These are phyloP conservation scores for Microdochium bolleyi DNA, from an alignment of 2,329 filamentous ascomycete species.

Conservation along the genomic window DNA sequence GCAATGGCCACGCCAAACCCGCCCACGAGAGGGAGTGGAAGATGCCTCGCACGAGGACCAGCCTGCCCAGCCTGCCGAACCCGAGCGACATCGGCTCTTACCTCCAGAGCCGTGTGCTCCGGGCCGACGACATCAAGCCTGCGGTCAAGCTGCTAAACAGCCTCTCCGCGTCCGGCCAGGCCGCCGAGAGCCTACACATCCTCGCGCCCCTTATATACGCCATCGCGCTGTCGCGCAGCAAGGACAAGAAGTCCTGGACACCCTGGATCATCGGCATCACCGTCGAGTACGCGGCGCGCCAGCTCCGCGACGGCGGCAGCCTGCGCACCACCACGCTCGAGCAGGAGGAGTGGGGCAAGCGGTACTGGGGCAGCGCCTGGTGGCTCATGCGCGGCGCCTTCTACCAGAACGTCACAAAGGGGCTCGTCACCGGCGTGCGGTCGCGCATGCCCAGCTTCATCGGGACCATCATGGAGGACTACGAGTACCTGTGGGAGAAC, in stretches of 20 bases:
- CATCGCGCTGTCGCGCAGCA: slow-evolving; percentile 65
- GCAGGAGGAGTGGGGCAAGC: slow-evolving; percentile 78
- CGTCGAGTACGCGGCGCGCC: slow-evolving; percentile 82
- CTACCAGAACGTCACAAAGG: slow-evolving; percentile 85
- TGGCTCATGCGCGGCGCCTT: slow-evolving; percentile 96
- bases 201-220: slow-evolving; percentile 84
- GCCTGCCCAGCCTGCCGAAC: slow-evolving; percentile 74
- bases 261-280: slow-evolving; percentile 84
- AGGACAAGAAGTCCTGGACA: slow-evolving; percentile 73
- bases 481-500: slow-evolving; percentile 96
- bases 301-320: slow-evolving; percentile 61
- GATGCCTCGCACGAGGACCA: slow-evolving; percentile 91
- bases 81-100: slow-evolving; percentile 79
- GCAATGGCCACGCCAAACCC: slow-evolving; percentile 38
- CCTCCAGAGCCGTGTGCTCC: slow-evolving; percentile 82
- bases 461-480: slow-evolving; percentile 84
- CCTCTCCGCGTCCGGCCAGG: slow-evolving; percentile 62
- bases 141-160: slow-evolving; percentile 80
- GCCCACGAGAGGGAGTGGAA: slow-evolving; percentile 61
- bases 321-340: slow-evolving; percentile 81
- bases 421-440: slow-evolving; percentile 62
- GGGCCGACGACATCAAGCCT: slow-evolving; percentile 93
- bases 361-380: slow-evolving; percentile 88
- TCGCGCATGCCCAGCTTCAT: slow-evolving; percentile 74
- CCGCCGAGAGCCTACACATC: slow-evolving; percentile 89